Evolutionary conservation across 129 eudicot genomes (phyloP).

Genomic region (Flaveria linearis): DNA sequence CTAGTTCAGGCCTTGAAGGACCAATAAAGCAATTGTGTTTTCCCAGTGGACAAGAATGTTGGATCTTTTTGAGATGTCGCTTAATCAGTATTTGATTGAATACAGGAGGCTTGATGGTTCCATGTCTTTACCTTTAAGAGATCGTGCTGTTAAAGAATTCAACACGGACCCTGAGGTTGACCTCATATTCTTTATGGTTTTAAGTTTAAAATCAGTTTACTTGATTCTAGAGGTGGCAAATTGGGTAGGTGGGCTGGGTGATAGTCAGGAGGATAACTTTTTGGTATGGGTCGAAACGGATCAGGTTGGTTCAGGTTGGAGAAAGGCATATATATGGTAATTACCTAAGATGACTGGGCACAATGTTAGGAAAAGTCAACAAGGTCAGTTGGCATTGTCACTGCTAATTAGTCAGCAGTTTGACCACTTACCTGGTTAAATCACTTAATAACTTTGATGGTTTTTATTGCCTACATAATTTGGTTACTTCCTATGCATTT

Average conservation of each 20-base stretch:
- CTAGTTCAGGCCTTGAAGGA: constrained; percentile 38
- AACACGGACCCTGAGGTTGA: constrained; percentile 79
- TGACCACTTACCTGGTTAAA: not conserved
- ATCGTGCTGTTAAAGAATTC: constrained; percentile 84
- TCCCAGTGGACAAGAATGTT: constrained; percentile 96
- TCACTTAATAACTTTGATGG: not conserved
- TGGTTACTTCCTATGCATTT: no score
- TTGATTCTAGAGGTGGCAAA: not conserved
- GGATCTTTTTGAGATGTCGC: constrained; percentile 71
- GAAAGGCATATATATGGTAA: not conserved
- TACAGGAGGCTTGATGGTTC: constrained; percentile 97
- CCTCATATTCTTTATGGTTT: constrained; percentile 2
- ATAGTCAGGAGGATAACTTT: not conserved
- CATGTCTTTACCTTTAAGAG: constrained; percentile 80
- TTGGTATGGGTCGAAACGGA: not conserved
- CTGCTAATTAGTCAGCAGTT: not conserved
- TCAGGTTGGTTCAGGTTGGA: not conserved
- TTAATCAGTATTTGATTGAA: constrained; percentile 42
- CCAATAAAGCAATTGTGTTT: constrained; percentile 77
- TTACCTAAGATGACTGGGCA: not conserved
- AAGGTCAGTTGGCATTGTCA: not conserved
- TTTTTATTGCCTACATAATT: no score
- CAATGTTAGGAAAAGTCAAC: not conserved
- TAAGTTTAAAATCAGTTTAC: not conserved
- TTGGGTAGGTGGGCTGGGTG: not conserved